These are phyloP conservation scores for Solanum tacnaense DNA, from an alignment of 257 asterid species.

Conservation along the genomic window DNA sequence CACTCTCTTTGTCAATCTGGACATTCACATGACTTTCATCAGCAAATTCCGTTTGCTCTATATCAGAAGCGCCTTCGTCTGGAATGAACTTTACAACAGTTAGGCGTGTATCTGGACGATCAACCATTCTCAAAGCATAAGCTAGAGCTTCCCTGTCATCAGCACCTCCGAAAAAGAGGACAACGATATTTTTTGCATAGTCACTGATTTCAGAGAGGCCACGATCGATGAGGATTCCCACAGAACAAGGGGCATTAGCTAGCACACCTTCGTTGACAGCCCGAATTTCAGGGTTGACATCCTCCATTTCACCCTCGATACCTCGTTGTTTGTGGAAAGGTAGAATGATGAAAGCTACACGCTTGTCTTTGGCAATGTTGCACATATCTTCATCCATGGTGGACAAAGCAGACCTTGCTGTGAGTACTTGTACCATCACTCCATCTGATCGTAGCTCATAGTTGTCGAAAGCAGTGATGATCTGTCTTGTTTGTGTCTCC, in stretches of 20 bases:
- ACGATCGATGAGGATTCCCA: conserved; percentile 63
- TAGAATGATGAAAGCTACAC: conserved; percentile 48
- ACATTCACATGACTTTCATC: conserved; percentile 24
- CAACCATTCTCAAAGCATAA: conserved; percentile 72
- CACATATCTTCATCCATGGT: conserved; percentile 88
- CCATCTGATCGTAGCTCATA: conserved; percentile 64
- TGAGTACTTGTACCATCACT: conserved; percentile 52
- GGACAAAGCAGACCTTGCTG: conserved; percentile 54
- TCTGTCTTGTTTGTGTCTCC: conserved; percentile 65
- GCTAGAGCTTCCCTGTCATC: conserved; percentile 86
- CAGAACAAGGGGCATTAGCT: conserved; percentile 73
- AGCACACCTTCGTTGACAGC: conserved; percentile 64
- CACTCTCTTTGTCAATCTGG: conserved; percentile 37
- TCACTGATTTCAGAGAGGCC: conserved; percentile 30
- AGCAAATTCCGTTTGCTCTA: conserved; percentile 1
- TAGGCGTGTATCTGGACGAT: conserved; percentile 25
- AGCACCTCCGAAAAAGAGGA: conserved; percentile 70
- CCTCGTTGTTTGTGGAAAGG: conserved; percentile 69
- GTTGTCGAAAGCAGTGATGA: conserved; percentile 59
- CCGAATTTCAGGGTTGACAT: conserved; percentile 45
- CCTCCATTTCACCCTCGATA: conserved; percentile 54
- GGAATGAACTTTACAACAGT: conserved; percentile 60
- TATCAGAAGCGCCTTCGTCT: conserved; percentile 16
- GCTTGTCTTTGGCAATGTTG: conserved; percentile 54
- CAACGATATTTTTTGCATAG: conserved; percentile 32